Conservation (phyloP, 768 basidiomycete genomes). For the Glaciozyma antarctica region DNA sequence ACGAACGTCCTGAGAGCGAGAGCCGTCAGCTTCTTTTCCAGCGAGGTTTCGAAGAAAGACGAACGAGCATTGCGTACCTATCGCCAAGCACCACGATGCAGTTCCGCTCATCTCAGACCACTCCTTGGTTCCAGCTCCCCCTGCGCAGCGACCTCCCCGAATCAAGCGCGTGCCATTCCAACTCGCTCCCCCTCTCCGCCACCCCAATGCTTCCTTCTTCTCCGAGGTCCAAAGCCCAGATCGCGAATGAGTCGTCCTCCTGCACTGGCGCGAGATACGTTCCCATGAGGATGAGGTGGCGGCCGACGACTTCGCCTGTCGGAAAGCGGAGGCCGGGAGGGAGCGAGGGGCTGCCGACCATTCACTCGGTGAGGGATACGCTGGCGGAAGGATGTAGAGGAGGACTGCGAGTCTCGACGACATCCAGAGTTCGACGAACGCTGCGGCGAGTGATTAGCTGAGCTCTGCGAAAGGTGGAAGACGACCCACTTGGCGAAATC, state of each 20-base stretch:
- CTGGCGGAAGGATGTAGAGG: conserved; percentile 69
- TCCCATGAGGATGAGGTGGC: conserved; percentile 87
- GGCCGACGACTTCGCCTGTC: conserved; percentile 79
- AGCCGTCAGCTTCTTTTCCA: conserved; percentile 37
- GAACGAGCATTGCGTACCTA: conserved; percentile 38
- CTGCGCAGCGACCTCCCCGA: conserved; percentile 71
- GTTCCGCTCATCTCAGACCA: conserved; percentile 61
- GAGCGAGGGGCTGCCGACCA: conserved; percentile 59
- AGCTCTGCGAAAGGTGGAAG: too few species aligned
- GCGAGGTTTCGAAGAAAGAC: too few species aligned
- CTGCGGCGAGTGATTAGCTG: background rate
- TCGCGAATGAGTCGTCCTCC: conserved; percentile 63
- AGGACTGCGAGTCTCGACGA: conserved; percentile 50
- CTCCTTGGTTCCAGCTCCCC: conserved; percentile 93
- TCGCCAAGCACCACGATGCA: conserved; percentile 84
- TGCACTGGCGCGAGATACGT: conserved; percentile 58
- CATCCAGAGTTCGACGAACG: conserved; percentile 69
- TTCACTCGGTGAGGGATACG: conserved; percentile 64
- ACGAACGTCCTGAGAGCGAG: conserved; percentile 54
- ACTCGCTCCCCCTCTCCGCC: conserved; percentile 38
- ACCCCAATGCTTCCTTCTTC: conserved; percentile 32
- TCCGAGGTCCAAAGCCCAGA: conserved; percentile 79
- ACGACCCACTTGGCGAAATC: background rate
- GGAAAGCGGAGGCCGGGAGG: conserved; percentile 95
- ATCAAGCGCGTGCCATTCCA: conserved; percentile 80